These are phyloP conservation scores for Pseudopyrenochaeta lycopersici DNA, from an alignment of 2,329 filamentous ascomycete genomes.

Conservation along the genomic window DNA sequence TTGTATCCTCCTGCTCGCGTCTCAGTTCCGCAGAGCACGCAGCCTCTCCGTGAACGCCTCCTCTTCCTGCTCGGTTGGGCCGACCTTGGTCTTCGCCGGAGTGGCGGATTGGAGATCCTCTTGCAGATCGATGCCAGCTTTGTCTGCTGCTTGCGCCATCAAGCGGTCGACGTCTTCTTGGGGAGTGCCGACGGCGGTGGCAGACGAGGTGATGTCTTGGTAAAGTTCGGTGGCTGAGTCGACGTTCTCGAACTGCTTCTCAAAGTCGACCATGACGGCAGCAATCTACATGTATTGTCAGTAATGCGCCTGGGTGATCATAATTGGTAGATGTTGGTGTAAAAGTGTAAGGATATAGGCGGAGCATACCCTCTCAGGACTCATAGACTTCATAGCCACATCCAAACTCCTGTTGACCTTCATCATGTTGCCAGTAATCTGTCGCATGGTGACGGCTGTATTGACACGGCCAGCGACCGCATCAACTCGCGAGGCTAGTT, in stretches of 20 bases:
- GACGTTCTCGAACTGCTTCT: conserved; percentile 64
- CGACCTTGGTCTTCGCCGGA: conserved; percentile 65
- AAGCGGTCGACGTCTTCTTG: conserved; percentile 88
- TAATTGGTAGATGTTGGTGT: not conserved
- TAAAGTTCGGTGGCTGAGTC: conserved; percentile 72
- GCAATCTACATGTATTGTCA: conserved; percentile 60
- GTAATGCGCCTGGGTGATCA: not conserved
- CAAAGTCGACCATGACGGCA: conserved; percentile 72
- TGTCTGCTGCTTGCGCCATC: conserved; percentile 85
- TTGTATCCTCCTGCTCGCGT: too few relatives aligned
- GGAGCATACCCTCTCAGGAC: conserved; percentile 64
- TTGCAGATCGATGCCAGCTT: conserved; percentile 83
- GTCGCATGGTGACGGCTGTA: conserved; percentile 70
- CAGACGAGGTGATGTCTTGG: conserved; percentile 83
- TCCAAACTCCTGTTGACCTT: conserved; percentile 71
- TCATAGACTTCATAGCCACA: conserved; percentile 70
- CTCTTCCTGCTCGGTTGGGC: conserved; percentile 80
- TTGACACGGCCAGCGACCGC: conserved; percentile 68
- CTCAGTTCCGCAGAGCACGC: conserved; percentile 60
- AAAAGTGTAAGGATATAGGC: not conserved
- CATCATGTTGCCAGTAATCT: conserved; percentile 68
- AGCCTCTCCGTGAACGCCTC: conserved; percentile 72
- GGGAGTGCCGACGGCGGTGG: conserved; percentile 76
- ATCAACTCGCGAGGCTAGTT: conserved; percentile 67
- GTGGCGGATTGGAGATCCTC: conserved; percentile 74